phyloP scores from a whole-genome alignment of 331 rosid genomes.

The Malus hybrid region DNA sequence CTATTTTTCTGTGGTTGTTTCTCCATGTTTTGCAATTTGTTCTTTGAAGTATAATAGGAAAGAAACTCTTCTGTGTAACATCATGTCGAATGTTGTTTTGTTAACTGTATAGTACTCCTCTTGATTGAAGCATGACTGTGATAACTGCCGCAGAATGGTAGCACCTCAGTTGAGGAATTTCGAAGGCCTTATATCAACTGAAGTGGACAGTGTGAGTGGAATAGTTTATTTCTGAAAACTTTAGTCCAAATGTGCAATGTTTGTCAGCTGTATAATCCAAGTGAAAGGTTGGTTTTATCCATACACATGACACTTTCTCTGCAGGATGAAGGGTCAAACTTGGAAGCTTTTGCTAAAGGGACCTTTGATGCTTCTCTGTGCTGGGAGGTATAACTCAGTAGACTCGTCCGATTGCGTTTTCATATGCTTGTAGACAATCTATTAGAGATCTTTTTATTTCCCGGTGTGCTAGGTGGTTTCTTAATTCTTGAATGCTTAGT shows the following conservation, averaged over 20 bases:
- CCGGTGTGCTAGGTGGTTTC: neutral
- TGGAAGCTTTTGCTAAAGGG: conserved; percentile 28
- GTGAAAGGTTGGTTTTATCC: neutral
- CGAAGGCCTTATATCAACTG: conserved; percentile 42
- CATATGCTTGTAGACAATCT: no score
- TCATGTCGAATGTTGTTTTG: neutral
- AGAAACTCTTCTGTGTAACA: neutral
- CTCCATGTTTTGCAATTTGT: neutral
- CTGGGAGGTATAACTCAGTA: conserved; percentile 37
- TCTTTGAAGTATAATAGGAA: neutral
- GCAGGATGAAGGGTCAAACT: conserved; percentile 44
- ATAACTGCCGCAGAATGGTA: conserved; percentile 36
- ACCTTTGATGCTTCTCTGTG: conserved; percentile 40
- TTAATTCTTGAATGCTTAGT: neutral
- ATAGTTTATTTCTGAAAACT: neutral
- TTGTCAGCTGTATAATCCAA: neutral
- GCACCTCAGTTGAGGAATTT: conserved; percentile 42
- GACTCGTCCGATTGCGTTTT: neutral
- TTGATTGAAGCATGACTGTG: conserved; percentile 1
- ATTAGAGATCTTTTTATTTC: no score
- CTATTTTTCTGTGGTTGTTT: neutral
- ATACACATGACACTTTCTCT: neutral
- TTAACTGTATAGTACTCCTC: neutral
- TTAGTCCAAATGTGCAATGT: neutral
- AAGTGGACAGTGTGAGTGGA: conserved; percentile 31